phyloP scores from a whole-genome alignment of 345 rosid genomes.

The Isatis tinctoria region DNA sequence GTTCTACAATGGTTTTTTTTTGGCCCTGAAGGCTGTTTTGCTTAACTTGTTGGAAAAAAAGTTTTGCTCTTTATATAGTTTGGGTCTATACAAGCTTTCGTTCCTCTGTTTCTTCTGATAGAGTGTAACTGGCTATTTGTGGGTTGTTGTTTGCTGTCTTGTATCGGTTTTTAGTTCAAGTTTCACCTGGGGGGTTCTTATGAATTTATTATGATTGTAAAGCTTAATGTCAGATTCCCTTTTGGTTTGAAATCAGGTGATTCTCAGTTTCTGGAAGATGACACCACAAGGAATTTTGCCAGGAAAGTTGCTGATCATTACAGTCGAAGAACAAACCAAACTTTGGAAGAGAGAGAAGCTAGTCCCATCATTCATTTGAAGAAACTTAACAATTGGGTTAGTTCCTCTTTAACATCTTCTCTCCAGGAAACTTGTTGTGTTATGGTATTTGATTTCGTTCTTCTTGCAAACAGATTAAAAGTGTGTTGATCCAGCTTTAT shows the following conservation, averaged over 20 bases:
- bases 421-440: not conserved
- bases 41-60: not conserved
- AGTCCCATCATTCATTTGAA: slow-evolving; percentile 96
- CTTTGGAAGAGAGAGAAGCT: slow-evolving; percentile 95
- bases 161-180: not conserved
- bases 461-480: slow-evolving; percentile 67
- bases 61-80: not conserved
- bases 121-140: not conserved
- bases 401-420: slow-evolving; percentile 14
- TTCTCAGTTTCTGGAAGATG: slow-evolving; percentile 56
- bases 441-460: not conserved
- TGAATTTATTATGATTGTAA: not conserved
- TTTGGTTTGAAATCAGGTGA: slow-evolving; percentile 49
- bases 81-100: not conserved
- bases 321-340: slow-evolving; percentile 95
- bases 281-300: slow-evolving; percentile 57
- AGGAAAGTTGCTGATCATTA: slow-evolving; percentile 89
- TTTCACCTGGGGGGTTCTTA: not conserved
- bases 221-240: slow-evolving; percentile 17
- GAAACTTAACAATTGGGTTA: slow-evolving; percentile 94
- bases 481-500: slow-evolving; percentile 93
- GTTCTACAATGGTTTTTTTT: not conserved
- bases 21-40: not conserved
- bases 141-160: not conserved
- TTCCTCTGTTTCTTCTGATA: not conserved